These are phyloP conservation scores for Coemansia sp. DNA, from an alignment of 192 early-diverging fungal genomes.

Conservation along the genomic window DNA sequence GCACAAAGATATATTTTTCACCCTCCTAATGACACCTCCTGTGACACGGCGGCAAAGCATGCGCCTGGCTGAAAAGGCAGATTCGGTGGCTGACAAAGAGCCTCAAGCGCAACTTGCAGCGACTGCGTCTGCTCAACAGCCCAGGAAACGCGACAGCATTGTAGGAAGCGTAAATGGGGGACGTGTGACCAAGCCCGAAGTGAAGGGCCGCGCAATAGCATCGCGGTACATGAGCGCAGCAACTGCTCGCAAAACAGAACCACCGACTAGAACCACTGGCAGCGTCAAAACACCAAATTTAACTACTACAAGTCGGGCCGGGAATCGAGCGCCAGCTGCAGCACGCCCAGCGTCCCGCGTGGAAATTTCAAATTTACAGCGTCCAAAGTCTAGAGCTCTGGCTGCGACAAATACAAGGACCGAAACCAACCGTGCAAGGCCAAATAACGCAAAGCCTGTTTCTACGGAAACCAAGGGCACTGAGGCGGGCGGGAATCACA, in stretches of 20 bases:
- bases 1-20: too few relatives aligned
- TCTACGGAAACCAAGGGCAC: neutral
- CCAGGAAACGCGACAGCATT: constrained; percentile 6
- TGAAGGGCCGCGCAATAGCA: constrained; percentile 21
- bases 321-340: neutral
- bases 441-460: too few relatives aligned
- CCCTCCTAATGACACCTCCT: constrained; percentile 15
- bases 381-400: neutral
- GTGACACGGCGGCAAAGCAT: constrained; percentile 31
- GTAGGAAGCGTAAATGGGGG: constrained; percentile 2
- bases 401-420: neutral
- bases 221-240: constrained; percentile 40
- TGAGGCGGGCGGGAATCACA: neutral
- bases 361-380: neutral
- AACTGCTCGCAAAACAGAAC: neutral
- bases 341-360: neutral
- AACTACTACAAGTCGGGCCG: neutral
- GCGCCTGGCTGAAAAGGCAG: constrained; percentile 13
- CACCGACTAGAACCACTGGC: neutral
- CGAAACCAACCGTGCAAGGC: too few relatives aligned
- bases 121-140: too few relatives aligned
- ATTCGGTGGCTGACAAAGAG: neutral
- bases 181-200: constrained; percentile 31
- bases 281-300: too few relatives aligned
- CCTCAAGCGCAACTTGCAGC: neutral